These are phyloP conservation scores for Fusarium dlaminii DNA, from an alignment of 2,329 filamentous ascomycete species.

Conservation along the genomic window DNA sequence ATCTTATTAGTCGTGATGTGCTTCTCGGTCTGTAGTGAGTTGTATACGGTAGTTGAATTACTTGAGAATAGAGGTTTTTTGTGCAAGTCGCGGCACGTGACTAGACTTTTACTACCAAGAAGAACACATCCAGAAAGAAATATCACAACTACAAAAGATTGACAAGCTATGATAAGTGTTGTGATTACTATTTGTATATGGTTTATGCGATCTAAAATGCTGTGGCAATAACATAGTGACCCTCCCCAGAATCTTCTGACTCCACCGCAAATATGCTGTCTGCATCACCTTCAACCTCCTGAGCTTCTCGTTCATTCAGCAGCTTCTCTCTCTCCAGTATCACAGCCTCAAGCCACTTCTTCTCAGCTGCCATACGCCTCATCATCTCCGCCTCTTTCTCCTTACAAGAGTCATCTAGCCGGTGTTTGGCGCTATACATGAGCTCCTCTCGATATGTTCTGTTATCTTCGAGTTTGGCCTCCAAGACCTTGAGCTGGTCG, in stretches of 20 bases:
- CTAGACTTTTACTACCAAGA: neutral
- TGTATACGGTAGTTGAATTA: neutral
- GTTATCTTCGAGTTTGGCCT: conserved; percentile 51
- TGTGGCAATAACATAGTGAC: neutral
- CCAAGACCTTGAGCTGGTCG: conserved; percentile 51
- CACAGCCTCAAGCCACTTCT: conserved; percentile 58
- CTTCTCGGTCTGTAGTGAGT: neutral
- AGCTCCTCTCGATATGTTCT: conserved; percentile 53
- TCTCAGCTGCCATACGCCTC: conserved; percentile 54
- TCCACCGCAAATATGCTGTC: conserved; percentile 46
- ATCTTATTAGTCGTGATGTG: neutral
- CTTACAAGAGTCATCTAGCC: conserved; percentile 43
- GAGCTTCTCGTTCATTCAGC: conserved; percentile 52
- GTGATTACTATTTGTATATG: neutral
- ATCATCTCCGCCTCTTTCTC: conserved; percentile 46
- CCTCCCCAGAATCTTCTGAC: conserved; percentile 18
- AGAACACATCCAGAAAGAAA: neutral
- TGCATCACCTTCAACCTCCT: conserved; percentile 55
- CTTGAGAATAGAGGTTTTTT: conserved; percentile 32
- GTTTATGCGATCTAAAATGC: neutral
- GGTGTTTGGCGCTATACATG: conserved; percentile 51
- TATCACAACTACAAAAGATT: neutral
- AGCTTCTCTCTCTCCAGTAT: conserved; percentile 55
- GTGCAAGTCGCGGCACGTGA: conserved; percentile 30
- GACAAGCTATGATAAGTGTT: neutral